A percentile compares a stretch with the other conserved stretches of the same genome.
phyloP scores from a whole-genome alignment of 75 land plant genomes.

The Cryptomeria japonica region DNA sequence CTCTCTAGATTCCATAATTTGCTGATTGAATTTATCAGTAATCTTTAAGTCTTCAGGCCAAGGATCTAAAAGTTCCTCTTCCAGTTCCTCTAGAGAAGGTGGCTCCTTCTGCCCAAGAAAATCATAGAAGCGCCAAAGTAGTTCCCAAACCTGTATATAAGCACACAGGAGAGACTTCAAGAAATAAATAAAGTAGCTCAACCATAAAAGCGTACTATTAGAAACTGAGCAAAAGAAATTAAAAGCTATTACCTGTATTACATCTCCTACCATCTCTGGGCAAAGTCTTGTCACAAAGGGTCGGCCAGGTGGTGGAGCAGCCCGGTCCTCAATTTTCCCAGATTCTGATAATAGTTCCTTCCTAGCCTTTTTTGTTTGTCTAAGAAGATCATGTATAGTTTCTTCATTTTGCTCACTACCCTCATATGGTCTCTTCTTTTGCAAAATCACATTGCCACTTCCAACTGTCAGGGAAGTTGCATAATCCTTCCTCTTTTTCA shows the following conservation, averaged over 20 bases:
- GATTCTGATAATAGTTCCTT: conserved; percentile 13
- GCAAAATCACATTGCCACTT: conserved; percentile 35
- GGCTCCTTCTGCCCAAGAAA: conserved; percentile 62
- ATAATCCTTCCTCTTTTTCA: conserved; percentile 21
- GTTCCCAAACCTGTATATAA: conserved; percentile 68
- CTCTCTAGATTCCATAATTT: conserved; percentile 10
- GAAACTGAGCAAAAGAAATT: background rate
- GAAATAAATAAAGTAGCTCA: conserved; percentile 8
- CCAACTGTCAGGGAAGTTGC: conserved; percentile 34
- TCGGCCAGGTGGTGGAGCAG: conserved; percentile 62
- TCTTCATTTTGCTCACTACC: conserved; percentile 16
- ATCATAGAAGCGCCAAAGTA: conserved; percentile 76
- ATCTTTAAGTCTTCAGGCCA: conserved; percentile 30
- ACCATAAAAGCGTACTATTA: background rate
- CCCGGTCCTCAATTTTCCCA: conserved; percentile 14
- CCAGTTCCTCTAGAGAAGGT: conserved; percentile 74
- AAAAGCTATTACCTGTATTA: conserved; percentile 63
- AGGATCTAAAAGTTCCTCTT: conserved; percentile 58
- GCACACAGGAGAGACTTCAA: background rate
- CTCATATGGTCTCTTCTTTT: conserved; percentile 19
- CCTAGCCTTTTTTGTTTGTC: conserved; percentile 17
- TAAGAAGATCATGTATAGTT: conserved; percentile 8
- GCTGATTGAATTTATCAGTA: conserved; percentile 17
- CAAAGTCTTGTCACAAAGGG: conserved; percentile 58
- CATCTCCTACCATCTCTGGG: conserved; percentile 74